Evolutionary conservation across 192 early-diverging fungal species (phyloP).

Genomic region (Podila epicladia): DNA sequence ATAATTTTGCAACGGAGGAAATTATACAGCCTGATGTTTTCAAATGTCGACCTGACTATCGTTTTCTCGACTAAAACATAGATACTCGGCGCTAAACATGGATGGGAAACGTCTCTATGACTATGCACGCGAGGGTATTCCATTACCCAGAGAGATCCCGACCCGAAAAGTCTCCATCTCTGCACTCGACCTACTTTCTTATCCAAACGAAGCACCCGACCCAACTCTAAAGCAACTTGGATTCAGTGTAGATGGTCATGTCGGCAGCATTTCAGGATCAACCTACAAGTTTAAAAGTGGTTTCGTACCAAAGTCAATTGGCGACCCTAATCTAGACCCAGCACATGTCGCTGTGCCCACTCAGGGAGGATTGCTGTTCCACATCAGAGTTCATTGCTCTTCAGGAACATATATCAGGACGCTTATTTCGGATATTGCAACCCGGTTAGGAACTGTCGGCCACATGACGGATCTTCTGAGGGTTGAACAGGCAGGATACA

Average conservation of each 20-base stretch:
- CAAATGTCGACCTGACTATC: no score
- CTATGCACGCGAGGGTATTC: constrained; percentile 67
- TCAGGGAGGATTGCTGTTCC: constrained; percentile 52
- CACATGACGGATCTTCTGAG: constrained; percentile 71
- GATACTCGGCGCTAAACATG: constrained; percentile 74
- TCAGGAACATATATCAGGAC: constrained; percentile 81
- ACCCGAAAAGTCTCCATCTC: constrained; percentile 51
- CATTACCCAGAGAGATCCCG: constrained; percentile 54
- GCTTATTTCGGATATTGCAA: constrained; percentile 74
- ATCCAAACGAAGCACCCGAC: constrained; percentile 12
- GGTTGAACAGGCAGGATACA: constrained; percentile 65
- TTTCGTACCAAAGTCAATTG: constrained; percentile 6
- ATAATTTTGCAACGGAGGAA: not conserved
- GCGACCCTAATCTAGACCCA: constrained; percentile 1
- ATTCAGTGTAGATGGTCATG: not conserved
- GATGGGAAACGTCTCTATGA: constrained; percentile 78
- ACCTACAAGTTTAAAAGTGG: not conserved
- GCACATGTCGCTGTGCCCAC: constrained; percentile 26
- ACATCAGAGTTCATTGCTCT: constrained; percentile 68
- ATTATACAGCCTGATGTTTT: no score
- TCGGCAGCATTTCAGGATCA: constrained; percentile 1
- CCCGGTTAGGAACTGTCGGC: constrained; percentile 61
- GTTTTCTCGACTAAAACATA: constrained; percentile 11
- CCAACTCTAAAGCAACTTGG: constrained; percentile 2
- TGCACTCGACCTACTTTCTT: constrained; percentile 50